phyloP scores from a whole-genome alignment of 2,329 filamentous ascomycete genomes.

The Colletotrichum orbiculare region DNA sequence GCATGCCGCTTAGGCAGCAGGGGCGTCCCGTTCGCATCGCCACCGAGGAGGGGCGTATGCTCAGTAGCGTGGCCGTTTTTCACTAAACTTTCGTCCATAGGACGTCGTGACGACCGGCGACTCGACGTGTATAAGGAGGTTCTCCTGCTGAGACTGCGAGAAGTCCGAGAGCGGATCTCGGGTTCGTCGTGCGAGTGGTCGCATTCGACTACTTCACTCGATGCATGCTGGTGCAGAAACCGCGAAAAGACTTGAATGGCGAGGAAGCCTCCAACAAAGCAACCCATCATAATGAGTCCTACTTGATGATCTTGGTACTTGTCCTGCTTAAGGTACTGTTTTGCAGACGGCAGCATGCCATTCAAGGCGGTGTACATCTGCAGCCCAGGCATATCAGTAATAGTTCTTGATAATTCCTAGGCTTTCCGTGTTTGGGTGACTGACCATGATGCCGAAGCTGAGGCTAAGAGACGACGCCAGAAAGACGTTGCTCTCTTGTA shows the following conservation, averaged over 20 bases:
- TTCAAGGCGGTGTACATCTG: conserved; percentile 93
- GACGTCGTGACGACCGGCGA: conserved; percentile 43
- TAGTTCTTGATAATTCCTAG: background rate
- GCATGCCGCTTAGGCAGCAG: conserved; percentile 43
- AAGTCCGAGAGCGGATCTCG: conserved; percentile 41
- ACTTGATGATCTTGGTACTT: conserved; percentile 75
- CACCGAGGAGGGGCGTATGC: conserved; percentile 60
- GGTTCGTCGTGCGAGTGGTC: conserved; percentile 72
- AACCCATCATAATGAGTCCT: conserved; percentile 74
- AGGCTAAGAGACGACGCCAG: conserved; percentile 88
- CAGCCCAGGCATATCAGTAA: conserved; percentile 17
- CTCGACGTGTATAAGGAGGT: conserved; percentile 39
- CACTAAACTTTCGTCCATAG: conserved; percentile 35
- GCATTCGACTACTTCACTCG: conserved; percentile 84
- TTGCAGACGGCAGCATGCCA: conserved; percentile 91
- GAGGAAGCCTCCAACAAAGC: conserved; percentile 77
- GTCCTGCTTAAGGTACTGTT: conserved; percentile 77
- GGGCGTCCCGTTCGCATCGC: conserved; percentile 42
- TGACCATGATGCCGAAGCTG: conserved; percentile 95
- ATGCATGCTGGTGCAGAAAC: conserved; percentile 77
- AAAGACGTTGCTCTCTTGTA: conserved; percentile 90
- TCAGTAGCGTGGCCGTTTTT: conserved; percentile 49
- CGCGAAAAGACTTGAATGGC: conserved; percentile 81
- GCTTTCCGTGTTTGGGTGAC: conserved; percentile 40
- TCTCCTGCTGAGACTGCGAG: conserved; percentile 36